These are phyloP conservation scores for Acacia melanoxylon DNA, from an alignment of 306 rosid genomes.

Conservation along the genomic window DNA sequence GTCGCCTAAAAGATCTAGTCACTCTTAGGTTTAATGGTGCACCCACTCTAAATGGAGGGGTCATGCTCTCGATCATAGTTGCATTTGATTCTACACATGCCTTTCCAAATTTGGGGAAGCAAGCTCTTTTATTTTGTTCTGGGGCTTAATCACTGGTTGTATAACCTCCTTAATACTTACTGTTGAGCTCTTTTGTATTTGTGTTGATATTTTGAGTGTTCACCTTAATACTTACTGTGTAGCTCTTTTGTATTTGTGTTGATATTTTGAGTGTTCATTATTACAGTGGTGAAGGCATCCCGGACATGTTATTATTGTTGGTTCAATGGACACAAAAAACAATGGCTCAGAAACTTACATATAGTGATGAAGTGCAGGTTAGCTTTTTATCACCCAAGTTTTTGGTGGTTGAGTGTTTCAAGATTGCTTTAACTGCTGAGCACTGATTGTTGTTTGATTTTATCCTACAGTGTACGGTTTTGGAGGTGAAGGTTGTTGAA, in stretches of 20 bases:
- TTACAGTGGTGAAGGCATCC: conserved; percentile 92
- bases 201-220: conserved; percentile 36
- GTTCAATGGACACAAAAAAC: conserved; percentile 93
- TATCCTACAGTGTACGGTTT: conserved; percentile 80
- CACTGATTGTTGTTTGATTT: conserved; percentile 38
- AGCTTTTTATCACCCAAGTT: conserved; percentile 28
- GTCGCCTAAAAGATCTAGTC: not conserved
- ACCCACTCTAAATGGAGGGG: not conserved
- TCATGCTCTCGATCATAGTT: not conserved
- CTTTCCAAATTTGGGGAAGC: not conserved
- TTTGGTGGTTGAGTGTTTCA: conserved; percentile 27
- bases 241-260: conserved; percentile 19
- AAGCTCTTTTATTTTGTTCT: conserved; percentile 10
- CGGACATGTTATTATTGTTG: conserved; percentile 78
- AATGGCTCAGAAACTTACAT: conserved; percentile 86
- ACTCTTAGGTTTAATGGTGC: conserved; percentile 9
- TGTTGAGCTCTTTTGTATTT: not conserved
- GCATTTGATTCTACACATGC: conserved; percentile 2
- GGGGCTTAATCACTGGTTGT: not conserved
- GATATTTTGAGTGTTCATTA: conserved; percentile 35
- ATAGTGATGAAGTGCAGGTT: conserved; percentile 89
- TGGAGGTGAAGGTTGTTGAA: conserved; percentile 97
- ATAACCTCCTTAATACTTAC: not conserved
- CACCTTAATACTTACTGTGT: not conserved
- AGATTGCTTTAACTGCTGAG: conserved; percentile 29